These are phyloP conservation scores for Cordia subcordata DNA, from an alignment of 257 asterid species.

Conservation along the genomic window DNA sequence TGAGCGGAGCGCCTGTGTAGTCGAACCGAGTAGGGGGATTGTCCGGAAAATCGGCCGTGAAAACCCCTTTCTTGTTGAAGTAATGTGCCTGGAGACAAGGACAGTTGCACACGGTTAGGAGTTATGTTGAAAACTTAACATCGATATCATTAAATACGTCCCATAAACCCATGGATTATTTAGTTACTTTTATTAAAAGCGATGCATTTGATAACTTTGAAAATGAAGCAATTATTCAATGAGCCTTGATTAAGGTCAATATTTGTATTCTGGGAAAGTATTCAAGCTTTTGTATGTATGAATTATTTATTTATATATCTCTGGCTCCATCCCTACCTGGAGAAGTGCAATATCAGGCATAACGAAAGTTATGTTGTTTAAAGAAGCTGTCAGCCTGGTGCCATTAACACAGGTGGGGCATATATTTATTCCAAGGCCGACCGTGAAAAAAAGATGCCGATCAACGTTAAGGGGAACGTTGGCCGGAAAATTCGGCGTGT, in stretches of 20 bases:
- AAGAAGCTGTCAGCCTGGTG: slow-evolving; percentile 37
- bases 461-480: slow-evolving; percentile 42
- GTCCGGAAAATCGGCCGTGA: slow-evolving; percentile 50
- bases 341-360: slow-evolving; percentile 46
- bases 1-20: slow-evolving; percentile 71
- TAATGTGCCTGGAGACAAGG: slow-evolving; percentile 61
- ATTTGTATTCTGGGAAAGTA: no score
- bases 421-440: slow-evolving; percentile 48
- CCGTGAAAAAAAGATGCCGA: slow-evolving; percentile 51
- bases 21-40: slow-evolving; percentile 41
- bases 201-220: no score
- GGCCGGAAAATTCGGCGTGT: slow-evolving; percentile 39
- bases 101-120: no score
- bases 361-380: slow-evolving; percentile 53
- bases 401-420: slow-evolving; percentile 43
- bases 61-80: slow-evolving; percentile 25
- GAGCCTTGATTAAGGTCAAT: no score
- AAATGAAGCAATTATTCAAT: no score
- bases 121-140: no score
- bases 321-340: no score
- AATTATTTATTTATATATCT: no score
- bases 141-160: no score
- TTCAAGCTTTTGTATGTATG: no score
- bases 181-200: no score
- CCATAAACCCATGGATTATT: no score